phyloP scores from a whole-genome alignment of 495 filamentous ascomycete genomes.

The Schizothecium vesticola region DNA sequence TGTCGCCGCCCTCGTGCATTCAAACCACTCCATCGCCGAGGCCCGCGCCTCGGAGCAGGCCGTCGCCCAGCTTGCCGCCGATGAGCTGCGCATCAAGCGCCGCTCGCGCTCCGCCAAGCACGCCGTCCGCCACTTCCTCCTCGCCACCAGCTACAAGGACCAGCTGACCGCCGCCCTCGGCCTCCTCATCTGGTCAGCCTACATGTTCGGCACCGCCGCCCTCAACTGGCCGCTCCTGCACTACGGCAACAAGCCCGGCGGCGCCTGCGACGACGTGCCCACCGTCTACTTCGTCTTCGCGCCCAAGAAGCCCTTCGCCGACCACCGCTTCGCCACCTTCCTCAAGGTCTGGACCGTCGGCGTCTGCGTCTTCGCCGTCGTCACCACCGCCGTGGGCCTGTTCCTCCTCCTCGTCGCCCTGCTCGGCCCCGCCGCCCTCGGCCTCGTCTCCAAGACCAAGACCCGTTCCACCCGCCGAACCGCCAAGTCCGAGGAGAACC shows the following conservation, averaged over 20 bases:
- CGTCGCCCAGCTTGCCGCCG: conserved; percentile 22
- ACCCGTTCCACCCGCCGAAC: not conserved
- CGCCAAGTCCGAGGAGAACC: conserved; percentile 5
- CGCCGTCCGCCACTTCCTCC: conserved; percentile 21
- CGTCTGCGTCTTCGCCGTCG: conserved; percentile 25
- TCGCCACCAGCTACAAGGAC: conserved; percentile 26
- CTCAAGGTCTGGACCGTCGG: conserved; percentile 27
- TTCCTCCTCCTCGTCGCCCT: conserved; percentile 21
- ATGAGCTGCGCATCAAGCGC: conserved; percentile 24
- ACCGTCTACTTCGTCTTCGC: conserved; percentile 30
- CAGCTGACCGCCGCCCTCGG: conserved; percentile 25
- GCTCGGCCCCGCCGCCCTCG: conserved; percentile 15
- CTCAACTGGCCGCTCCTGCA: conserved; percentile 27
- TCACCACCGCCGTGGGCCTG: conserved; percentile 23
- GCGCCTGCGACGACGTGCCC: conserved; percentile 23
- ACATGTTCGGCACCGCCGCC: conserved; percentile 27
- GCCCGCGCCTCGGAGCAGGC: conserved; percentile 27
- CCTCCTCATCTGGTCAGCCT: conserved; percentile 25
- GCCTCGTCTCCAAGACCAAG: conserved; percentile 4
- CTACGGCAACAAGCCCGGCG: conserved; percentile 22
- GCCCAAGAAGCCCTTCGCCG: conserved; percentile 26
- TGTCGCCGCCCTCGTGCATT: conserved; percentile 24
- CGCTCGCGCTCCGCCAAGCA: conserved; percentile 13
- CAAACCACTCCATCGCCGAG: conserved; percentile 17
- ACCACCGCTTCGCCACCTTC: conserved; percentile 20